Evolutionary conservation across 75 land plant genomes (phyloP).

Genomic region (Larix kaempferi): DNA sequence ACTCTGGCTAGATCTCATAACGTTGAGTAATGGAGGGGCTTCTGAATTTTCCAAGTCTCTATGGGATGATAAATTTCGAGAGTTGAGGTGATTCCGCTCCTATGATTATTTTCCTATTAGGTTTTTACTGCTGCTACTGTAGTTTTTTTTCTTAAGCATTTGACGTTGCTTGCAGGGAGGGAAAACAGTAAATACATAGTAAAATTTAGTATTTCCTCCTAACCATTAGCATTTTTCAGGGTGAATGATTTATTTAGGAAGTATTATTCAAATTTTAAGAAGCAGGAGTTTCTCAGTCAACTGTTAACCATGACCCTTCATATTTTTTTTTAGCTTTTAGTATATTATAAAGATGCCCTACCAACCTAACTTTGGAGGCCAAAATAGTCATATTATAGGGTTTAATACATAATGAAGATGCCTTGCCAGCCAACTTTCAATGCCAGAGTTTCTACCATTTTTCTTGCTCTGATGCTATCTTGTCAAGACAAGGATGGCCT

Average conservation of each 20-base stretch:
- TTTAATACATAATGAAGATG: neutral
- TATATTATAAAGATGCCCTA: neutral
- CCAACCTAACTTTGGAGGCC: neutral
- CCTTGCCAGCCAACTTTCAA: neutral
- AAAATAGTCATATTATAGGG: too few species aligned
- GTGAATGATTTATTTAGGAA: neutral
- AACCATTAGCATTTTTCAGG: neutral
- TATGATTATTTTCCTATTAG: too few species aligned
- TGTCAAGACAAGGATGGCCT: neutral
- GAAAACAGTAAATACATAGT: too few species aligned
- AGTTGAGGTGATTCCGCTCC: too few species aligned
- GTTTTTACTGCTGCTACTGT: too few species aligned
- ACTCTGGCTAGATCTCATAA: too few species aligned
- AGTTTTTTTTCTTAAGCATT: too few species aligned
- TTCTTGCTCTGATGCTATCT: neutral
- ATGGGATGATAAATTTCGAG: too few species aligned
- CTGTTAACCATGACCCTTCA: neutral
- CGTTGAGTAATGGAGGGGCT: too few species aligned
- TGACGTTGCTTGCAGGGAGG: too few species aligned
- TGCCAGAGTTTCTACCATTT: neutral
- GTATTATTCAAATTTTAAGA: neutral
- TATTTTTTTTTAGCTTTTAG: neutral
- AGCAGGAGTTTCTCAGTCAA: neutral
- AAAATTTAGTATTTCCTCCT: neutral
- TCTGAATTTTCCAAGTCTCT: too few species aligned